These are phyloP conservation scores for Primulina huaijiensis DNA, from an alignment of 257 asterid genomes.

Conservation along the genomic window DNA sequence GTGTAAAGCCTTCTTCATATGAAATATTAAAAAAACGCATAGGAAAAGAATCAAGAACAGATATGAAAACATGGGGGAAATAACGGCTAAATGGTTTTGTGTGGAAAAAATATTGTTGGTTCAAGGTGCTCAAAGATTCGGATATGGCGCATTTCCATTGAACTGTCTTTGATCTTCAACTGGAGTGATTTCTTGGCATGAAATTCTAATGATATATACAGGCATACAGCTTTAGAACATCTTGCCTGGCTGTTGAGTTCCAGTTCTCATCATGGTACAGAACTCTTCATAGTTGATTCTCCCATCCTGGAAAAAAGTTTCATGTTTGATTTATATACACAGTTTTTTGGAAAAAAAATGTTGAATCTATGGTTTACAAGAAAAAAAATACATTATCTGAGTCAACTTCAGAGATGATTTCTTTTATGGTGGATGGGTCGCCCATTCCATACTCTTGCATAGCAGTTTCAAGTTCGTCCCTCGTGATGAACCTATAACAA, in stretches of 20 bases:
- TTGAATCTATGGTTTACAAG: not conserved
- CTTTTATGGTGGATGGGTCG: conserved; percentile 57
- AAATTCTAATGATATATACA: too few relatives aligned
- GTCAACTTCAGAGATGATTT: conserved; percentile 83
- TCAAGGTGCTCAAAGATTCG: not conserved
- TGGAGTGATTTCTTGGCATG: too few relatives aligned
- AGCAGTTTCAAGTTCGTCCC: conserved; percentile 81
- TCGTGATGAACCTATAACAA: conserved; percentile 60
- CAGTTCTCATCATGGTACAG: conserved; percentile 87
- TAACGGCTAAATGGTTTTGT: not conserved
- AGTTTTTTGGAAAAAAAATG: not conserved
- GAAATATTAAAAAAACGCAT: too few relatives aligned
- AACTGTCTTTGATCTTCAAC: too few relatives aligned
- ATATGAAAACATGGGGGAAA: too few relatives aligned
- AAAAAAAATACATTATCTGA: conserved; percentile 55
- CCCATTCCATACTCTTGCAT: conserved; percentile 81
- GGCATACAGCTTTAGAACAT: conserved; percentile 33
- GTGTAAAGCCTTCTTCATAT: too few relatives aligned
- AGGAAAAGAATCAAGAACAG: too few relatives aligned
- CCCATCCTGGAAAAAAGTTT: conserved; percentile 58
- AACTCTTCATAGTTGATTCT: conserved; percentile 82
- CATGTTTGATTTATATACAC: not conserved
- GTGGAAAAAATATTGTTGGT: not conserved
- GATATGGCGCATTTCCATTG: too few relatives aligned
- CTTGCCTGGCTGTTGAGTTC: conserved; percentile 48